Evolutionary conservation across 1,284 basidiomycete genomes (phyloP).

Genomic region (Nidula niveotomentosa): DNA sequence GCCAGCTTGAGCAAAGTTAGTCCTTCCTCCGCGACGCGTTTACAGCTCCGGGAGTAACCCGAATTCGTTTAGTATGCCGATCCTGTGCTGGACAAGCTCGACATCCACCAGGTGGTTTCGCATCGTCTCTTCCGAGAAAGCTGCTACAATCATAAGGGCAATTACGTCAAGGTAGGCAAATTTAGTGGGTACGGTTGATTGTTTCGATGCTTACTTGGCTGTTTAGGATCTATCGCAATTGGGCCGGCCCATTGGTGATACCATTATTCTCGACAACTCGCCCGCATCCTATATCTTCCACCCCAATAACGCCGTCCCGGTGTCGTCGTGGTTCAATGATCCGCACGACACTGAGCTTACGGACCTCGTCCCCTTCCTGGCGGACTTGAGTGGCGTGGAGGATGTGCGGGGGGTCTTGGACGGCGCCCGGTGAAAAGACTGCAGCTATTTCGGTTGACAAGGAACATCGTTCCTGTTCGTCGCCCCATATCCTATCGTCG

Average conservation of each 20-base stretch:
- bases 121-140: constrained; percentile 98
- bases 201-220: constrained; percentile 6
- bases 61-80: constrained; percentile 81
- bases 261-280: constrained; percentile 98
- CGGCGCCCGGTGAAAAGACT: constrained; percentile 57
- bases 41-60: constrained; percentile 2
- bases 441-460: background rate
- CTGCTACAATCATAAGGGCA: constrained; percentile 99
- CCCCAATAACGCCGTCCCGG: constrained; percentile 97
- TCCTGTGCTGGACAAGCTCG: constrained; percentile 96
- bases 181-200: constrained; percentile 1
- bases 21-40: constrained; percentile 3
- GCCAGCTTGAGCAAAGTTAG: constrained; percentile 93
- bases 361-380: constrained; percentile 91
- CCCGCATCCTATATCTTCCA: constrained; percentile 99
- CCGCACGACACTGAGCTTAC: constrained; percentile 97
- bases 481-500: background rate
- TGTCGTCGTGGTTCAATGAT: constrained; percentile 99
- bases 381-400: constrained; percentile 82
- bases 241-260: constrained; percentile 89
- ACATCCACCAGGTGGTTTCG: constrained; percentile 89
- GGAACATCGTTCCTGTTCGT: too few relatives aligned
- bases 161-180: constrained; percentile 89
- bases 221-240: constrained; percentile 92
- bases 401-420: constrained; percentile 94